Base-by-base conservation (phyloP, 2,329 filamentous ascomycete genomes). In the Metarhizium brunneum region DNA sequence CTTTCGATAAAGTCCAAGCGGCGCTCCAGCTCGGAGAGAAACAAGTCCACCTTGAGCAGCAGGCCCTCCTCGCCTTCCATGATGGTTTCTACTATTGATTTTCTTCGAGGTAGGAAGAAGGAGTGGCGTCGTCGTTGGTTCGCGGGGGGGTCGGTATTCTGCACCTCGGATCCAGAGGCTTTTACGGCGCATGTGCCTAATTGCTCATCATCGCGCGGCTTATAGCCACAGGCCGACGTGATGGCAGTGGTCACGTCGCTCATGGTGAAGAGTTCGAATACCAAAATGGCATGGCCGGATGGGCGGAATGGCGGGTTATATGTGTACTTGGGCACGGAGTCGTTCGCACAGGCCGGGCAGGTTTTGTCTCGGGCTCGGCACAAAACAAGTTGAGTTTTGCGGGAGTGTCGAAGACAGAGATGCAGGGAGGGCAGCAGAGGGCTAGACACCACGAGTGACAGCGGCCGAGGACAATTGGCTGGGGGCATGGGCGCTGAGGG, bases 1-100 rank as follows among this genome's bases (percentile, higher is more conserved):
- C 83, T 85, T 71, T 99, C 94, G 50, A 97, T 81, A 69, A 90
- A 88, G 65, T 95, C 91, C 50, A 99, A 77, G 54, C 92, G 84
- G 61, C 87, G 82, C 71, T 95, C 92, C 47, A 99, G 79, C 68
- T 97, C 91, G 43, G 86, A 81, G 55, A 99, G 78, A 69, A 95
- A 94, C 52, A 87, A 73, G 66, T 94, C 90, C 52, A 94, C 82
- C 74, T 80, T 84, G 54, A 86, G 73, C 54, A 86, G 65, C 36
- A 86, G 68, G 25, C 77, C 74, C 62, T 86, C 83, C 60, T 86
- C 83, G 42, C 79, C 77, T 47, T 86, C 83, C 73, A 85, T 80
- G 59, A 82, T 77, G 54, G 79, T 76, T 62, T 78, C 76, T 42
- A 83, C 77, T n/a, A 83, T 72, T 11, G 81, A 84, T 61, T 78